A percentile compares a stretch with the other conserved stretches of the same genome.
Evolutionary conservation across 352 stramenopile species (phyloP).

Genomic region (Pythium dissimile): DNA sequence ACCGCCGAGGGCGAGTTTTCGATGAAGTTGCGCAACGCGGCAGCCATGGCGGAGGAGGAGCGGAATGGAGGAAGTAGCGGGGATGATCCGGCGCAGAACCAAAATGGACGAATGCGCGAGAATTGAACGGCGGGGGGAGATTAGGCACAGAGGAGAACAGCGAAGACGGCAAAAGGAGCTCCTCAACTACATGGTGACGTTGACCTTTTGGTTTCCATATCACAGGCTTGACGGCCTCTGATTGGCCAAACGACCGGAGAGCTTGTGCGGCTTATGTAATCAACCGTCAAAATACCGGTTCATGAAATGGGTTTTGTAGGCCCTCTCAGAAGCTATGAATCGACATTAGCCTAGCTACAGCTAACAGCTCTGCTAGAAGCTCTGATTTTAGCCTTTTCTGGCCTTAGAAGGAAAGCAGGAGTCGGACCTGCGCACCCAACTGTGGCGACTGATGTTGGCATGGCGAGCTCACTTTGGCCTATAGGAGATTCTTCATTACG

Average conservation of each 20-base stretch:
- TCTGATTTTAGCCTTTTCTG: too few species aligned
- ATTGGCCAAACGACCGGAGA: neutral
- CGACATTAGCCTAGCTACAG: too few species aligned
- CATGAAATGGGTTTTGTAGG: too few species aligned
- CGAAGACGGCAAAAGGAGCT: neutral
- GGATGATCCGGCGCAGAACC: neutral
- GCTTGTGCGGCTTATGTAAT: neutral
- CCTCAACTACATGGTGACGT: slow-evolving; percentile 4
- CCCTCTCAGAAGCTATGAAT: too few species aligned
- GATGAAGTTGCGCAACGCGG: slow-evolving; percentile 22
- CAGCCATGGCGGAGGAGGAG: slow-evolving; percentile 9
- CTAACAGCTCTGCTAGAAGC: too few species aligned
- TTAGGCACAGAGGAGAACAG: neutral
- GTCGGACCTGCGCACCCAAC: too few species aligned
- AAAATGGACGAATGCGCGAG: neutral
- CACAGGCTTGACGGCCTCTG: neutral
- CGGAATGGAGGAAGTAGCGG: neutral
- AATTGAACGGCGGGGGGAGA: neutral
- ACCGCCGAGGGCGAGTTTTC: slow-evolving; percentile 15
- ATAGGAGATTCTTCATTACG: too few species aligned
- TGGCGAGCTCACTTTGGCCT: too few species aligned
- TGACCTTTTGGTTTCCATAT: neutral
- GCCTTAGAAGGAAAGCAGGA: too few species aligned
- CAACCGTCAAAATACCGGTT: too few species aligned
- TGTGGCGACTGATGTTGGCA: too few species aligned